A percentile compares a stretch with the other conserved stretches of the same genome.
Conservation (phyloP, 345 rosid species). For the Salix viminalis region DNA sequence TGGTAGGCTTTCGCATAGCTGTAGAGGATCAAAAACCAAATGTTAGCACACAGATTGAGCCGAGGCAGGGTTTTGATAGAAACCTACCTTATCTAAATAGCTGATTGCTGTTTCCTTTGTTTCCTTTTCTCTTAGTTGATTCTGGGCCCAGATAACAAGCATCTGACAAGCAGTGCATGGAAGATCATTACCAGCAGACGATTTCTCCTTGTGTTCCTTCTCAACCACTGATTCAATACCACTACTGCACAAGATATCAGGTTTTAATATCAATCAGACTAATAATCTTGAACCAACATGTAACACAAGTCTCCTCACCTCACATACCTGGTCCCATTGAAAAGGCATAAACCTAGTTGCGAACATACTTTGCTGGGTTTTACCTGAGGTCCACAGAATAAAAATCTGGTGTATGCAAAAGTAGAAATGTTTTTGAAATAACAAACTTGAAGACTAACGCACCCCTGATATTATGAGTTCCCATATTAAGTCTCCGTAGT, state of each 20-base stretch:
- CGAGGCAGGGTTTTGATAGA: neutral
- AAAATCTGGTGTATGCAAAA: neutral
- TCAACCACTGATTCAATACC: slow-evolving; percentile 42
- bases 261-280: neutral
- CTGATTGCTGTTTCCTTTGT: slow-evolving; percentile 50
- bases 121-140: slow-evolving; percentile 48
- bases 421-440: neutral
- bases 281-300: neutral
- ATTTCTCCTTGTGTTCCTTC: slow-evolving; percentile 23
- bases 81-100: slow-evolving; percentile 50
- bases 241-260: slow-evolving; percentile 22
- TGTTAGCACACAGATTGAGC: neutral
- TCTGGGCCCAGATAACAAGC: slow-evolving; percentile 66
- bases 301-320: slow-evolving; percentile 29
- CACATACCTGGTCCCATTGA: slow-evolving; percentile 15
- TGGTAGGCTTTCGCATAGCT: slow-evolving; percentile 68
- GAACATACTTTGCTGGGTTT: slow-evolving; percentile 53
- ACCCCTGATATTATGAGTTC: slow-evolving; percentile 69
- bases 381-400: slow-evolving; percentile 33
- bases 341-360: slow-evolving; percentile 55
- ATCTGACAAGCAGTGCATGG: slow-evolving; percentile 57
- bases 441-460: neutral
- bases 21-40: slow-evolving; percentile 8
- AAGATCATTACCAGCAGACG: slow-evolving; percentile 26
- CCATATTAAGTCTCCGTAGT: slow-evolving; percentile 75